Evolutionary conservation across 805 yeast species (phyloP), one percentile per base, ranked within the genome.

Genomic region (Pichia insulana): DNA sequence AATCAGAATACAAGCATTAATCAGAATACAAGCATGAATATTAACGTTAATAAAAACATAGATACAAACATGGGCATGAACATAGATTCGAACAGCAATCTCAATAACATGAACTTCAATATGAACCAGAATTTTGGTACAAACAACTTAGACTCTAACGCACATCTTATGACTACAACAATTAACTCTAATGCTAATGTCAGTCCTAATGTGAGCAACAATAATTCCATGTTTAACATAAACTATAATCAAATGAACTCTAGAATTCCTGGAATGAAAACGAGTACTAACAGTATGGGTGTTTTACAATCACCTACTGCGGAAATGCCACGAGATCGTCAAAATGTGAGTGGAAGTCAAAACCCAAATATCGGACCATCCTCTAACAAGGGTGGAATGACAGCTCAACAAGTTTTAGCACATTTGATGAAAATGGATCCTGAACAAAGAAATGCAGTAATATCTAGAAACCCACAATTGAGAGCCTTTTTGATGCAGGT

Each of bases 371-470:
- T 22, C 8, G 25, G 25, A 22, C 25, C 5, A 22, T 22, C 25
- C 5, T 8, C 25, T 22, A 22, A 22, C 25, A 22, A 22, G 8
- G 25, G 25, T 10, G 51, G 50, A 17, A 49, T 53, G 47, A 50
- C 55, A 9, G 54, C 60, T 2, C 59, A 57, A 18, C 56, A 55
- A 44, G 39, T 61, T n/a, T 38, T 58, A 4, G 64, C 62, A 30
- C 58, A 59, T 34, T 45, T 64, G 37, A 60, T 62, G 57, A 50
- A 55, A 34, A 54, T 64, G 62, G 61, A 61, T 25, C 64, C 67
- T 1, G 63, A 58, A 33, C 64, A 62, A 36, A 52, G 65, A 40
- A 58, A 58, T 37, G 53, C 54, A 3, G 50, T 61, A 3, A 50
- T 64, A 11, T 45, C 55, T 39, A 57, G 56, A 37, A 61, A 62